Evolutionary conservation across 805 yeast species (phyloP), one percentile per base, ranked within the genome.

Genomic region (Vanderwaltozyma polyspora): DNA sequence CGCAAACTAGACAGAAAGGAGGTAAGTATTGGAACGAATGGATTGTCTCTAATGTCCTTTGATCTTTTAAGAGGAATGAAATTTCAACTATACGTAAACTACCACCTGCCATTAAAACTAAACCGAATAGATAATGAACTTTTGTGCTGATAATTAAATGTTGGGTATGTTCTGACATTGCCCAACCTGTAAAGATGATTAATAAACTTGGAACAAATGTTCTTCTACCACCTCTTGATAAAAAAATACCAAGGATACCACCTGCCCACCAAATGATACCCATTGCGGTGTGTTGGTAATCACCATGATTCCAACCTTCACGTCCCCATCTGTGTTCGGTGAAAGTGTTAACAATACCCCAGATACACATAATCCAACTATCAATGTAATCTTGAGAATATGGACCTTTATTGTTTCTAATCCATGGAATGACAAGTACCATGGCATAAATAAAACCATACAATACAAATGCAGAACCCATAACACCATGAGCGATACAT

Each of bases 251-350:
- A 18, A 86, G 58, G 43, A 86, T 62, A 6, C 96, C 97, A 36
- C 94, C 93, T 33, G 84, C 74, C 93, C 95, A 86, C 94, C 96
- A 89, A 21, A 89, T 70, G 37, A 89, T 81, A 1, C 97, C 97
- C 95, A 89, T 85, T 15, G 91, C 74, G 0, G 97, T 87, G 57
- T 87, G 96, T 62, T 87, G 95, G 55, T 79, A 84, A 57, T 86
- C 96, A 8, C 94, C 91, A 65, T 82, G 93, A 28, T 73, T 69
- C 97, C 97, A 89, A 7, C 66, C 74, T 52, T 86, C 91, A 22
- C 57, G 52, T 25, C 94, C 94, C 96, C 96, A 89, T 41, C 96
- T 64, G 58, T 89, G 97, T 59, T 89, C 97, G 2, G 97, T 89
- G 59, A 89, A 89, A 1, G 96, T 86, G 56, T 89, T 89, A 38